These are phyloP conservation scores for Alternaria consortialis DNA, from an alignment of 2,329 filamentous ascomycete genomes.

Conservation along the genomic window DNA sequence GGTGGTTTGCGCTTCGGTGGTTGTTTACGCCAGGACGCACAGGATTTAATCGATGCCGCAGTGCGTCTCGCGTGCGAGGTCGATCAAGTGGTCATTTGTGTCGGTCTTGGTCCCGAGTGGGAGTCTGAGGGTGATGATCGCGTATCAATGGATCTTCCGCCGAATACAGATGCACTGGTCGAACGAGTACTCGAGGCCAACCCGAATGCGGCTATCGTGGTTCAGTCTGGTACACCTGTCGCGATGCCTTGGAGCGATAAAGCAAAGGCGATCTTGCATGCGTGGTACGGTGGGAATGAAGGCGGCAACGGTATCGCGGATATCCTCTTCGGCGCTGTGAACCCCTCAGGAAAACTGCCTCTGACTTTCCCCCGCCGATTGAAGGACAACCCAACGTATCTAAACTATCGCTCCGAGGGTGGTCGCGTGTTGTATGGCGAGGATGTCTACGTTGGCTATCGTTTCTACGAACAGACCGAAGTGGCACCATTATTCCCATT, in stretches of 20 bases:
- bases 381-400: constrained; percentile 75
- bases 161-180: constrained; percentile 66
- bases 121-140: constrained; percentile 73
- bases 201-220: constrained; percentile 76
- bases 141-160: constrained; percentile 64
- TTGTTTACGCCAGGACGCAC: constrained; percentile 38
- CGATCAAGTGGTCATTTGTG: background rate
- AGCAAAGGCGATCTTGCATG: constrained; percentile 78
- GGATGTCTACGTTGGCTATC: background rate
- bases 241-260: constrained; percentile 77
- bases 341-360: constrained; percentile 80
- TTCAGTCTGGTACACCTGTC: constrained; percentile 83
- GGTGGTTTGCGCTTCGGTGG: background rate
- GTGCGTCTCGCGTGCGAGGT: background rate
- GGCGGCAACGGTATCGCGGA: constrained; percentile 80
- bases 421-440: background rate
- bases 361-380: constrained; percentile 61
- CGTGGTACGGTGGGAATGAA: constrained; percentile 83
- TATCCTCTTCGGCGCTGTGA: constrained; percentile 77
- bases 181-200: constrained; percentile 68
- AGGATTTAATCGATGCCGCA: constrained; percentile 32
- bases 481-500: constrained; percentile 75
- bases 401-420: constrained; percentile 65
- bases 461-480: constrained; percentile 33
- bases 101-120: constrained; percentile 58